phyloP scores from a whole-genome alignment of 306 rosid species.

The Prunus persica region DNA sequence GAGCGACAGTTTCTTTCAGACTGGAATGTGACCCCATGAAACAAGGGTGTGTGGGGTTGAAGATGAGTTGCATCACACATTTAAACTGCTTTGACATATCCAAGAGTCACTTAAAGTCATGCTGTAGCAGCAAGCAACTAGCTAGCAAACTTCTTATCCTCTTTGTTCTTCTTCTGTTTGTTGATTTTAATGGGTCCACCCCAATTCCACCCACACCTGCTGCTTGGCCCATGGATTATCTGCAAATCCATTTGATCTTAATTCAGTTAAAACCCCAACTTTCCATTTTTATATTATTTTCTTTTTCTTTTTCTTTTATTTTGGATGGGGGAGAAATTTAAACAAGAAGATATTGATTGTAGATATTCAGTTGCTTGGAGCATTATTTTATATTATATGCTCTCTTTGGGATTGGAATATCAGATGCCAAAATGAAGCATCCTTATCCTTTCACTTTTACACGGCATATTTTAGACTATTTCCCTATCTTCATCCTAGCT shows the following conservation, averaged over 20 bases:
- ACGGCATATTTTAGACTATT: neutral
- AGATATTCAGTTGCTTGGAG: neutral
- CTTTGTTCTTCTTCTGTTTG: neutral
- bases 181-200: neutral
- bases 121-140: neutral
- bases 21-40: slow-evolving; percentile 5
- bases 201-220: neutral
- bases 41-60: neutral
- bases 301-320: neutral
- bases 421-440: neutral
- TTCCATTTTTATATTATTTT: neutral
- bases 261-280: neutral
- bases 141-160: slow-evolving; percentile 8
- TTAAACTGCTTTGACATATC: slow-evolving; percentile 3
- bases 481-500: neutral
- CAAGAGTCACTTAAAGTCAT: slow-evolving; percentile 1
- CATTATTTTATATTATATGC: neutral
- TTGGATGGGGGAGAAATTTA: neutral
- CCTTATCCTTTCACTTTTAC: neutral
- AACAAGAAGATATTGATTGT: neutral
- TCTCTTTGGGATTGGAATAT: neutral
- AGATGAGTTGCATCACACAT: neutral
- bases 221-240: neutral
- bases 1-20: neutral
- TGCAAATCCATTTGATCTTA: neutral